A percentile compares a stretch with the other conserved stretches of the same genome.
phyloP scores from a whole-genome alignment of 148 eudicot species.

The Fagopyrum esculentum region DNA sequence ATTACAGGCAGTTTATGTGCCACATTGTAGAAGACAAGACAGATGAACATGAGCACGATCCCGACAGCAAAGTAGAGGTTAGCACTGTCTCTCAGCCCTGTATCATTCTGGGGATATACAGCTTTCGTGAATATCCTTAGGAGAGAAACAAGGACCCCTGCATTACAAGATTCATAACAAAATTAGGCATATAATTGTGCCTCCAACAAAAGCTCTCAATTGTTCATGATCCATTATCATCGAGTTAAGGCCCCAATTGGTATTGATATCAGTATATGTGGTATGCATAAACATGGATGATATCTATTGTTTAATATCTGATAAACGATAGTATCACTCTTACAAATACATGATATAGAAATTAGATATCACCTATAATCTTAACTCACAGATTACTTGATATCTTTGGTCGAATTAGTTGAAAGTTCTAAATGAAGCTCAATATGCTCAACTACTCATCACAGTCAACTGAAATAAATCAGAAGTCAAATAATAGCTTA shows the following conservation, averaged over 20 bases:
- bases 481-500: too few species aligned
- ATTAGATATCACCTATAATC: too few species aligned
- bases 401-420: too few species aligned
- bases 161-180: conserved; percentile 6
- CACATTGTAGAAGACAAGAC: conserved; percentile 63
- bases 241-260: too few species aligned
- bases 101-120: conserved; percentile 62
- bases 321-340: too few species aligned
- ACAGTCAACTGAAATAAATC: neutral
- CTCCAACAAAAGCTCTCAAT: neutral
- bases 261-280: too few species aligned
- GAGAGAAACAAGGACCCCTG: conserved; percentile 86
- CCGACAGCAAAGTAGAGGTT: conserved; percentile 81
- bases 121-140: conserved; percentile 81
- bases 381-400: too few species aligned
- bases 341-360: too few species aligned
- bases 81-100: conserved; percentile 78
- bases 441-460: neutral
- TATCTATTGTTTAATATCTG: too few species aligned
- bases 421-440: neutral
- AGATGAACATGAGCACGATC: conserved; percentile 58
- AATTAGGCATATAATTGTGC: neutral
- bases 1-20: conserved; percentile 77
- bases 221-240: too few species aligned
- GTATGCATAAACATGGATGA: too few species aligned